Conservation (phyloP, 495 filamentous ascomycete species). For the Hypoxylon fragiforme region DNA sequence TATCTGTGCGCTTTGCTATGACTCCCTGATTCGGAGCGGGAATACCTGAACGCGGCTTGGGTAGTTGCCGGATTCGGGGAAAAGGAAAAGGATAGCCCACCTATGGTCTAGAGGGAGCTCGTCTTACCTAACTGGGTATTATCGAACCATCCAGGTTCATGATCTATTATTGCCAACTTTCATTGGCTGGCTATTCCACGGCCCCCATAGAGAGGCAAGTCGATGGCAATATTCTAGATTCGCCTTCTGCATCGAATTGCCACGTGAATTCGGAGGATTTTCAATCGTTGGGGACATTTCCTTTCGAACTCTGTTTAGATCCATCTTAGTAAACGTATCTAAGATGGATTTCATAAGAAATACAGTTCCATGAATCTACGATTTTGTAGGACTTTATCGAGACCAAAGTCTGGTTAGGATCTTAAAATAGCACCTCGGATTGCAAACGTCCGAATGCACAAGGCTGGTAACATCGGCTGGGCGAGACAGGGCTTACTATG, state of each 20-base stretch:
- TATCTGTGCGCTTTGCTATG: too few species aligned
- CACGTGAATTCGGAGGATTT: background rate
- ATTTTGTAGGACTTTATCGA: background rate
- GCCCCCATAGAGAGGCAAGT: constrained; percentile 2
- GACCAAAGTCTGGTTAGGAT: constrained; percentile 1
- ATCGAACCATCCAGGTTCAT: background rate
- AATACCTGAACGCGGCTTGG: background rate
- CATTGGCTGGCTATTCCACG: constrained; percentile 6
- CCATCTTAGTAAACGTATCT: background rate
- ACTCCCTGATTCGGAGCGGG: too few species aligned
- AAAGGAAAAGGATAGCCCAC: background rate
- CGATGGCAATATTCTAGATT: background rate
- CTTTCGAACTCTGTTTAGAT: background rate
- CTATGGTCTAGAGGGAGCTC: too few species aligned
- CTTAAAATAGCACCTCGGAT: constrained; percentile 22
- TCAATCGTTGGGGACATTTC: background rate
- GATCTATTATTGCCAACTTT: background rate
- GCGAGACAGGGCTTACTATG: constrained; percentile 25
- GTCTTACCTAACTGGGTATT: too few species aligned
- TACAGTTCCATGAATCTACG: background rate
- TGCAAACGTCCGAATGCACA: constrained; percentile 9
- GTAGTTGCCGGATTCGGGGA: background rate
- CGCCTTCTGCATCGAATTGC: constrained; percentile 4
- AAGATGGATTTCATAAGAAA: background rate
- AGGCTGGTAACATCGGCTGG: constrained; percentile 9